phyloP scores from a whole-genome alignment of 108 stramenopile species.

The Bacterosira constricta region DNA sequence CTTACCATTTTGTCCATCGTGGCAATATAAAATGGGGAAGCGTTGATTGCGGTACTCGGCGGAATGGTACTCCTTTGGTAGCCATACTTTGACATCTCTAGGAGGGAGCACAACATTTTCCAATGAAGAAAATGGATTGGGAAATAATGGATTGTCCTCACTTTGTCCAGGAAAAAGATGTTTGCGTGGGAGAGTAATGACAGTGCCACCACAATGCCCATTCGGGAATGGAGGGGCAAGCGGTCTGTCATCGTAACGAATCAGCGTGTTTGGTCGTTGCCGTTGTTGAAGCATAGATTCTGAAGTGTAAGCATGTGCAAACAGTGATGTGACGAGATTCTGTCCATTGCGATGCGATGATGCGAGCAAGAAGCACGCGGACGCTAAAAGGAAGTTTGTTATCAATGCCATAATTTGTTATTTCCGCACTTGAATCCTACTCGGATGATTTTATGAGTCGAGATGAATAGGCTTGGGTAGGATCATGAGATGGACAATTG shows the following conservation, averaged over 20 bases:
- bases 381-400: too few species aligned
- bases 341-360: neutral
- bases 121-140: slow-evolving; percentile 32
- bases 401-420: too few species aligned
- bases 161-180: slow-evolving; percentile 25
- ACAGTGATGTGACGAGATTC: neutral
- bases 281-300: neutral
- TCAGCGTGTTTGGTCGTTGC: neutral
- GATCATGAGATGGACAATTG: too few species aligned
- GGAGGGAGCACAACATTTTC: slow-evolving; percentile 43
- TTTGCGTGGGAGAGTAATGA: slow-evolving; percentile 48
- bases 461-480: too few species aligned
- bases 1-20: slow-evolving; percentile 75
- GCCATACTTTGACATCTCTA: slow-evolving; percentile 65
- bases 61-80: slow-evolving; percentile 61
- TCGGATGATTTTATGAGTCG: too few species aligned
- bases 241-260: neutral
- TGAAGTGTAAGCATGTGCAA: neutral
- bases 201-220: slow-evolving; percentile 56
- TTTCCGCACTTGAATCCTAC: too few species aligned
- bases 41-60: neutral
- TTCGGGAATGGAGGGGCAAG: slow-evolving; percentile 63
- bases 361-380: neutral
- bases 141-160: slow-evolving; percentile 38
- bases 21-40: slow-evolving; percentile 64